Conservation (phyloP, 2,329 filamentous ascomycete genomes). For the Colletotrichum truncatum region DNA sequence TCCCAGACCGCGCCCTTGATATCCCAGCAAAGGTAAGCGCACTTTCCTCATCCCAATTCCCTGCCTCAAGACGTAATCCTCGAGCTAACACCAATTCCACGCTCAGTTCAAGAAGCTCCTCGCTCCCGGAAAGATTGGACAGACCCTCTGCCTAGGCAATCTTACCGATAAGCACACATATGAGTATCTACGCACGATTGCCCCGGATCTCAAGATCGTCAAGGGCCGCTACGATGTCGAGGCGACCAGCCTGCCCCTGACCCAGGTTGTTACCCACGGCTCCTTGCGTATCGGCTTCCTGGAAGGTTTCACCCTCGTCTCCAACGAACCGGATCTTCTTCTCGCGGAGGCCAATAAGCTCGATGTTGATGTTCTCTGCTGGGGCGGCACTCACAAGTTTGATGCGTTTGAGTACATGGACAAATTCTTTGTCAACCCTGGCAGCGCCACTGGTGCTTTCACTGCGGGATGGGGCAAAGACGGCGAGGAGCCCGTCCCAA, state of each 20-base stretch:
- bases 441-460: constrained; percentile 72
- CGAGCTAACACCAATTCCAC: constrained; percentile 9
- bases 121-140: constrained; percentile 83
- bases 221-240: constrained; percentile 75
- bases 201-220: constrained; percentile 77
- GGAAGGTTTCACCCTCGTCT: constrained; percentile 75
- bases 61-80: constrained; percentile 18
- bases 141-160: constrained; percentile 83
- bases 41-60: background rate
- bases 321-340: constrained; percentile 72
- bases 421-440: constrained; percentile 78
- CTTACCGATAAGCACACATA: constrained; percentile 83
- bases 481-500: constrained; percentile 81
- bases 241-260: constrained; percentile 71
- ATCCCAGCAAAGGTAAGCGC: constrained; percentile 83
- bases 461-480: constrained; percentile 65
- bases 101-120: constrained; percentile 84
- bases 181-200: constrained; percentile 80
- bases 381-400: constrained; percentile 74
- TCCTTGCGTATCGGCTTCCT: constrained; percentile 73
- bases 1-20: constrained; percentile 90
- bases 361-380: constrained; percentile 75
- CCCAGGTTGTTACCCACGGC: constrained; percentile 73
- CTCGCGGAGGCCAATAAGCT: constrained; percentile 74
- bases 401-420: constrained; percentile 79